phyloP scores from a whole-genome alignment of 1,284 basidiomycete species.

The Pterulicium gracile region DNA sequence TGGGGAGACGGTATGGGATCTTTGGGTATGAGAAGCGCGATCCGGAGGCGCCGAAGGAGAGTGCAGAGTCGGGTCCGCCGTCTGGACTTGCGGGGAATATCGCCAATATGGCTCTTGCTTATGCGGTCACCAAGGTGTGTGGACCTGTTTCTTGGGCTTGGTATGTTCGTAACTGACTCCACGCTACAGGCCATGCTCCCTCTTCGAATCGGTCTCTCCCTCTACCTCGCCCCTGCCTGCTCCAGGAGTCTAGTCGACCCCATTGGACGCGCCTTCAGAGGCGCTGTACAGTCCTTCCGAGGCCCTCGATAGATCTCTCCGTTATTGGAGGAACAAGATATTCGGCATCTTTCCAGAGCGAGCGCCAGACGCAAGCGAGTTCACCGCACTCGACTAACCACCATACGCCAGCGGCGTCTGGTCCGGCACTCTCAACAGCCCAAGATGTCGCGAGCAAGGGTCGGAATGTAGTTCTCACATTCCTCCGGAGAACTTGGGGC shows the following conservation, averaged over 20 bases:
- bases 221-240: constrained; percentile 70
- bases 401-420: no score
- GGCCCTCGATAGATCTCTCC: no score
- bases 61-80: constrained; percentile 16
- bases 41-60: constrained; percentile 13
- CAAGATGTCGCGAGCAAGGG: no score
- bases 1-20: constrained; percentile 72
- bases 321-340: no score
- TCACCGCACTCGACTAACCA: no score
- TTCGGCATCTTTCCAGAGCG: no score
- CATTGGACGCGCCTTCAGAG: background rate
- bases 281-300: background rate
- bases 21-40: constrained; percentile 66
- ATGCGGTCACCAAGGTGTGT: constrained; percentile 73
- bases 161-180: constrained; percentile 4
- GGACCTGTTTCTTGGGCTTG: background rate
- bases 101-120: constrained; percentile 74
- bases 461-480: no score
- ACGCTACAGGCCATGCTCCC: constrained; percentile 54
- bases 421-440: no score
- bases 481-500: no score
- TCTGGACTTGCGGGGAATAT: constrained; percentile 52
- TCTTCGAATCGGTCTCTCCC: constrained; percentile 60
- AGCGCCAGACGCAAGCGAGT: no score
- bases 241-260: constrained; percentile 29